Conservation (phyloP, 257 asterid species). For the Lantana camara region DNA sequence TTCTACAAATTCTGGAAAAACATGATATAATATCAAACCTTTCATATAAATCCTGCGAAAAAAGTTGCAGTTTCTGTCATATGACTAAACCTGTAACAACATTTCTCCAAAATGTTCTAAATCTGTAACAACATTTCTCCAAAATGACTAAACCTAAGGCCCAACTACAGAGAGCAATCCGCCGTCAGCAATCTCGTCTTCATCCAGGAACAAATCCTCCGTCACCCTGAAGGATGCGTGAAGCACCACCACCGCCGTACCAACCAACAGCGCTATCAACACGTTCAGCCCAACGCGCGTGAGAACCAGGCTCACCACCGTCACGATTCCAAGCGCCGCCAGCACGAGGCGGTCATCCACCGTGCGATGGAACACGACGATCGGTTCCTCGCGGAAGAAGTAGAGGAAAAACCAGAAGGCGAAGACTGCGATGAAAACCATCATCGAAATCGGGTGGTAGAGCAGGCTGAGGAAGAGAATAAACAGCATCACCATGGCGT, state of each 20-base stretch:
- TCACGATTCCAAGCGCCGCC: constrained; percentile 44
- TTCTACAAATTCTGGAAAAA: not conserved
- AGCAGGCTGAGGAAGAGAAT: constrained; percentile 61
- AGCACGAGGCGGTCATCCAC: constrained; percentile 63
- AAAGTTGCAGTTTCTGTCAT: not conserved
- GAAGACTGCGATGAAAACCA: constrained; percentile 49
- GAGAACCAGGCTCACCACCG: constrained; percentile 49
- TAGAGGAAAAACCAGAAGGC: constrained; percentile 57
- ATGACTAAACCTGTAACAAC: not conserved
- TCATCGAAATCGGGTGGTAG: constrained; percentile 71
- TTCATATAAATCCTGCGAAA: not conserved
- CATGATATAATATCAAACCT: not conserved
- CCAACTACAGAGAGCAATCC: constrained; percentile 67
- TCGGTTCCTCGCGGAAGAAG: constrained; percentile 64
- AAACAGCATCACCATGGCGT: constrained; percentile 44
- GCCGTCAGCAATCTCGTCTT: constrained; percentile 56
- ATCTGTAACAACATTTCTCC: constrained; percentile 13
- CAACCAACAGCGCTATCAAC: constrained; percentile 48
- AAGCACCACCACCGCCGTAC: constrained; percentile 36
- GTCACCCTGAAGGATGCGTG: constrained; percentile 67
- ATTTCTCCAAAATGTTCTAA: no score
- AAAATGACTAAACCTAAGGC: not conserved
- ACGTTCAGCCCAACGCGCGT: constrained; percentile 73
- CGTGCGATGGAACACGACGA: constrained; percentile 51
- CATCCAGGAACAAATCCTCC: constrained; percentile 70